phyloP scores from a whole-genome alignment of 176 grass and related monocot species.

The Pharus latifolius region DNA sequence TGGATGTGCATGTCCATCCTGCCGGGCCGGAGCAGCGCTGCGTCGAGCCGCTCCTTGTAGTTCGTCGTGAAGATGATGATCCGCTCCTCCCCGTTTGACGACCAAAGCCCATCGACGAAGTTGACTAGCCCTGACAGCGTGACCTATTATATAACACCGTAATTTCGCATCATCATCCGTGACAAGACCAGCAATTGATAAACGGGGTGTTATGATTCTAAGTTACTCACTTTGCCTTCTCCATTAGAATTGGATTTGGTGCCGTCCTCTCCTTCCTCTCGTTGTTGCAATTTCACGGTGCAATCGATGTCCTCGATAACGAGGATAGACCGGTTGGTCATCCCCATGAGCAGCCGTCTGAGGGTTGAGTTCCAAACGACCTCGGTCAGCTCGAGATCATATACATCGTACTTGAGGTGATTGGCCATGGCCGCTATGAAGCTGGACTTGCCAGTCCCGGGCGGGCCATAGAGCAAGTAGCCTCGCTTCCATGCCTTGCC shows the following conservation, averaged over 20 bases:
- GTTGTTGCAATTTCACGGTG: conserved; percentile 50
- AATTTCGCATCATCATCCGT: neutral
- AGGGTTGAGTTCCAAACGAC: conserved; percentile 57
- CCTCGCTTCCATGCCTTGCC: conserved; percentile 94
- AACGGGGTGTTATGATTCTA: neutral
- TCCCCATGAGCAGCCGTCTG: conserved; percentile 50
- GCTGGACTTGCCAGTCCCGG: conserved; percentile 90
- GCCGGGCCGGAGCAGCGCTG: conserved; percentile 65
- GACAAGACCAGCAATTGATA: neutral
- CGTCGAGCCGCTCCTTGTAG: conserved; percentile 82
- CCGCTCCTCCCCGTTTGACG: conserved; percentile 72
- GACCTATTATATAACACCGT: conserved; percentile 27
- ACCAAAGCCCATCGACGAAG: conserved; percentile 85
- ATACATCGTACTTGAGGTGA: conserved; percentile 88
- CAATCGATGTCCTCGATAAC: conserved; percentile 95
- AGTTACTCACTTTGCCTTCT: conserved; percentile 40
- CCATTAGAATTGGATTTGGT: conserved; percentile 10
- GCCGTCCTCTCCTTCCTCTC: conserved; percentile 30
- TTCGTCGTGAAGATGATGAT: conserved; percentile 90
- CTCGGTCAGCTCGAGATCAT: conserved; percentile 86
- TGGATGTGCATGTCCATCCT: conserved; percentile 97
- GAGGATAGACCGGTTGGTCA: conserved; percentile 74
- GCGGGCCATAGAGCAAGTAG: conserved; percentile 75
- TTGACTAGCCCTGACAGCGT: conserved; percentile 82
- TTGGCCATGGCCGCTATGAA: conserved; percentile 89